phyloP scores from a whole-genome alignment of 306 rosid genomes.

The Cucurbita maxima region DNA sequence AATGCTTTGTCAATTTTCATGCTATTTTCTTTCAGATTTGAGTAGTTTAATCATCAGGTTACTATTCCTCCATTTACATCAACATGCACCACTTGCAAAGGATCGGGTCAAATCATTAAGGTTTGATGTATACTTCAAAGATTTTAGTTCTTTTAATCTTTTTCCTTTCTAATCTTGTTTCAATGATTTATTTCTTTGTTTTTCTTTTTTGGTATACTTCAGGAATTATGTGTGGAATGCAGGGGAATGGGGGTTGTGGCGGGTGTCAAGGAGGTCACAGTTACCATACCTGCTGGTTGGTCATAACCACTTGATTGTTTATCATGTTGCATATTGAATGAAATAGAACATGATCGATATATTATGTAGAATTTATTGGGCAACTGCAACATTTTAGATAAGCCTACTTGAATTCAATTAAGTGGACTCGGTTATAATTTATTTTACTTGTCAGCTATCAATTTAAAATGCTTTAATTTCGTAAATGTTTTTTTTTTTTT shows the following conservation, averaged over 20 bases:
- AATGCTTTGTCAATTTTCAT: background rate
- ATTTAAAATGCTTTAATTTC: background rate
- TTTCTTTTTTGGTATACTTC: conserved; percentile 8
- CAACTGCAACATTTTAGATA: background rate
- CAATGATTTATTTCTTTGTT: conserved; percentile 13
- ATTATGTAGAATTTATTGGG: background rate
- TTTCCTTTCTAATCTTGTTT: conserved; percentile 3
- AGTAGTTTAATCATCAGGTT: conserved; percentile 34
- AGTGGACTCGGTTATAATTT: background rate
- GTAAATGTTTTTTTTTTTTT: background rate
- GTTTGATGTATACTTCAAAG: conserved; percentile 20
- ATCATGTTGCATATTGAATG: background rate
- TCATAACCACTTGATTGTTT: conserved; percentile 1
- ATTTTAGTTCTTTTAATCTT: conserved; percentile 3
- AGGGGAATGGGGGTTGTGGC: conserved; percentile 77
- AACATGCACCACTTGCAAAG: conserved; percentile 76
- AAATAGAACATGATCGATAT: background rate
- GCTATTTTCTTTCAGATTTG: background rate
- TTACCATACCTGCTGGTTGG: conserved; percentile 90
- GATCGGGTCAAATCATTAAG: conserved; percentile 62
- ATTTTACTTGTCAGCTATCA: background rate
- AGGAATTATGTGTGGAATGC: conserved; percentile 62
- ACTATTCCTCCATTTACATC: conserved; percentile 93
- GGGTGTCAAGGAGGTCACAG: conserved; percentile 65
- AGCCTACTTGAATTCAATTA: background rate